Evolutionary conservation across 345 rosid species (phyloP).

Genomic region (Eucalyptus dawsonii): DNA sequence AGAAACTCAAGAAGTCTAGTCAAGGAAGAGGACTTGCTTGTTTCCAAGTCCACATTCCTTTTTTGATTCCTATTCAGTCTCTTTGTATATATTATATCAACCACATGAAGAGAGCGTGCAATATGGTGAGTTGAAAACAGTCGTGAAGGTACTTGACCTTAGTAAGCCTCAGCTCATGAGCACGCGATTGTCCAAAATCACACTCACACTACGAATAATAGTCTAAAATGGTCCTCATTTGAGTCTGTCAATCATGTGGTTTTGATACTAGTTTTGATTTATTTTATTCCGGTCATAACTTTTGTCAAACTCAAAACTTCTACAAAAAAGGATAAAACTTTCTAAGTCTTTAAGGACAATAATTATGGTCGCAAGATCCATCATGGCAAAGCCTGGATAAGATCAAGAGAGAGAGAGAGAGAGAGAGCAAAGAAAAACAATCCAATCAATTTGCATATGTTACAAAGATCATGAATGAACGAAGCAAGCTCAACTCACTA

Average conservation of each 20-base stretch:
- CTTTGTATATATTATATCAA: background rate
- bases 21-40: background rate
- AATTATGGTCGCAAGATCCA: no score
- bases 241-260: background rate
- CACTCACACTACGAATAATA: background rate
- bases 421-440: no score
- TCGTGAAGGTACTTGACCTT: accelerated
- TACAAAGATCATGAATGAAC: background rate
- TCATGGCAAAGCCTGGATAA: background rate
- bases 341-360: background rate
- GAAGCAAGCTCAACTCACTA: background rate
- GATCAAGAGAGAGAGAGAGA: no score
- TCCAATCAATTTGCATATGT: no score
- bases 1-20: background rate
- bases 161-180: background rate
- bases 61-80: no score
- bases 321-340: background rate
- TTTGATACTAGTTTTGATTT: background rate
- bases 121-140: background rate
- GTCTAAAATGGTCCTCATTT: background rate
- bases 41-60: background rate
- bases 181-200: background rate
- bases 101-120: background rate
- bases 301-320: background rate
- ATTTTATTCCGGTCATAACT: background rate